Conservation (phyloP, 2,329 filamentous ascomycete species). For the Diaporthe eres region DNA sequence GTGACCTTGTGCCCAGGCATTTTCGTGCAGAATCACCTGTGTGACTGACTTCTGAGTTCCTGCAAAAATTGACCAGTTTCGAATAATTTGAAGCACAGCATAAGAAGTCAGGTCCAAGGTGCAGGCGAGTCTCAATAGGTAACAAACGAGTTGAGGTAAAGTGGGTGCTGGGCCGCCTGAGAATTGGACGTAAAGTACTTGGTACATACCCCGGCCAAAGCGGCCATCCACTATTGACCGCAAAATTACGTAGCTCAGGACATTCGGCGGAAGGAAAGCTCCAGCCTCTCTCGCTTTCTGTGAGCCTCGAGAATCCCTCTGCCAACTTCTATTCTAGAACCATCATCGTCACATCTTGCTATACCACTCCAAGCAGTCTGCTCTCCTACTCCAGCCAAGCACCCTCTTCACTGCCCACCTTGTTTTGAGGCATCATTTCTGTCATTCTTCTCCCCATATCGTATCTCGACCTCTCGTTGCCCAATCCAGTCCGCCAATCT, state of each 20-base stretch:
- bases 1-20: not conserved
- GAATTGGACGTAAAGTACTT: not conserved
- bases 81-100: no score
- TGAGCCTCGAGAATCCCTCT: not conserved
- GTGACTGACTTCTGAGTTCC: no score
- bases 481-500: not conserved
- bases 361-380: not conserved
- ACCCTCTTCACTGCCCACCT: not conserved
- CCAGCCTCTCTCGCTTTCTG: conserved; percentile 9
- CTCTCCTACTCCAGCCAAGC: not conserved
- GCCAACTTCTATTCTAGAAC: conserved; percentile 33
- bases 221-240: not conserved
- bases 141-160: not conserved
- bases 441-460: not conserved
- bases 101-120: not conserved
- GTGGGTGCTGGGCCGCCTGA: not conserved
- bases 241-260: conserved; percentile 29
- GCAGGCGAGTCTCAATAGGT: no score
- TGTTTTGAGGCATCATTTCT: not conserved
- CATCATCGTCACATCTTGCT: conserved; percentile 13
- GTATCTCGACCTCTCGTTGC: not conserved
- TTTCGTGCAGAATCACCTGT: no score
- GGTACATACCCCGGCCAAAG: conserved; percentile 1
- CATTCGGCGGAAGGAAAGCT: conserved; percentile 22
- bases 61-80: not conserved